Percentiles rank a stretch among this genome's conserved stretches.
These are phyloP conservation scores for Colletotrichum spinosum DNA, from an alignment of 2,329 filamentous ascomycete species.

Conservation along the genomic window DNA sequence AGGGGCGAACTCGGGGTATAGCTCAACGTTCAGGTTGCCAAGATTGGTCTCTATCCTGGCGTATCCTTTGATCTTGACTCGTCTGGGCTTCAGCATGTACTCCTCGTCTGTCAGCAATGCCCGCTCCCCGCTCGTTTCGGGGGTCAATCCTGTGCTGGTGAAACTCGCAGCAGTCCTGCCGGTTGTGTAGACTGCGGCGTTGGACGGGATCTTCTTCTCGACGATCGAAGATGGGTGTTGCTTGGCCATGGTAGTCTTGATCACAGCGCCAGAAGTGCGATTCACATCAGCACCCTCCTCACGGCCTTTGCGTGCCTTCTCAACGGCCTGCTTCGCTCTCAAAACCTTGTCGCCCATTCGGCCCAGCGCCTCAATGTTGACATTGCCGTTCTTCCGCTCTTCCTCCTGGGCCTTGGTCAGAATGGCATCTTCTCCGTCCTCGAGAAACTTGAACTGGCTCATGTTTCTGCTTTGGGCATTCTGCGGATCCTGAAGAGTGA, in stretches of 20 bases:
- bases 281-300: constrained; percentile 70
- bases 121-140: constrained; percentile 87
- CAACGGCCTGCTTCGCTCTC: constrained; percentile 93
- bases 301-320: constrained; percentile 83
- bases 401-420: constrained; percentile 77
- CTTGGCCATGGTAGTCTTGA: constrained; percentile 47
- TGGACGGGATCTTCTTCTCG: constrained; percentile 76
- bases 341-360: constrained; percentile 84
- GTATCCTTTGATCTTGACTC: constrained; percentile 91
- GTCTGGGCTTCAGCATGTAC: constrained; percentile 92
- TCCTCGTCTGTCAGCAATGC: constrained; percentile 93
- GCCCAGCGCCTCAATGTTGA: constrained; percentile 85
- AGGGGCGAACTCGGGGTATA: constrained; percentile 91
- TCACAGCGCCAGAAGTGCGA: constrained; percentile 57
- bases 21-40: constrained; percentile 87
- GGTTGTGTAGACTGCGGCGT: constrained; percentile 90
- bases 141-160: constrained; percentile 93
- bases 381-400: constrained; percentile 72
- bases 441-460: constrained; percentile 87
- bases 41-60: constrained; percentile 88
- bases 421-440: constrained; percentile 80
- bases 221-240: constrained; percentile 59
- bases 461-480: constrained; percentile 86
- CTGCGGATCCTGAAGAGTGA: constrained; percentile 95
- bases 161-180: constrained; percentile 93